Percentiles rank a stretch among this genome's conserved stretches.
Evolutionary conservation across 331 rosid species (phyloP).

Genomic region (Acacia concinna): DNA sequence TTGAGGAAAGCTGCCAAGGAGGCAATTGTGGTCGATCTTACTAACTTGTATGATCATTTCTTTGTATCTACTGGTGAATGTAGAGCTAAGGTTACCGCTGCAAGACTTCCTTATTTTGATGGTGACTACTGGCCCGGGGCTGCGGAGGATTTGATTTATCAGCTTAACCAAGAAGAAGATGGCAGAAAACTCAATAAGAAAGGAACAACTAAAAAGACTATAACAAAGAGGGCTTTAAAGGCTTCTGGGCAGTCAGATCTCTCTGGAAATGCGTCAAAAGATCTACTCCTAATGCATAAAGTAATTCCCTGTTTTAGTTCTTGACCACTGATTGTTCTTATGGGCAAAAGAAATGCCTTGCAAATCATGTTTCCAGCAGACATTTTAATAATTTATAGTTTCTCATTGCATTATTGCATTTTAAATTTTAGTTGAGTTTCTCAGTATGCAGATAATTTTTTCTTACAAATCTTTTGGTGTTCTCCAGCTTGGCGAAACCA

Average conservation of each 20-base stretch:
- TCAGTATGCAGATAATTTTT: slow-evolving; percentile 1
- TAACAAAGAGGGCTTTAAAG: slow-evolving; percentile 86
- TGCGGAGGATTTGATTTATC: slow-evolving; percentile 95
- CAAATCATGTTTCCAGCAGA: slow-evolving; percentile 31
- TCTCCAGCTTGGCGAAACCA: slow-evolving; percentile 96
- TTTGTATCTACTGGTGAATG: slow-evolving; percentile 79
- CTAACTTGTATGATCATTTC: slow-evolving; percentile 94
- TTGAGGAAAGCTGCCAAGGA: slow-evolving; percentile 93
- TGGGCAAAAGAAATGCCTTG: slow-evolving; percentile 8
- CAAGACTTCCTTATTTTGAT: slow-evolving; percentile 95
- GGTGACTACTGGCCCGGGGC: slow-evolving; percentile 99
- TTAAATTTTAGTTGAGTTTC: not conserved
- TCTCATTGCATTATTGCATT: slow-evolving; percentile 2
- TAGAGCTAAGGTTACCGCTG: slow-evolving; percentile 89
- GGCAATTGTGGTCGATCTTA: slow-evolving; percentile 78
- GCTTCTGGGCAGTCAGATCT: slow-evolving; percentile 93
- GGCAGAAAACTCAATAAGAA: slow-evolving; percentile 75
- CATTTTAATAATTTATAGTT: not conserved
- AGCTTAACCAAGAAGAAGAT: slow-evolving; percentile 92
- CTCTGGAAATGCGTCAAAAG: slow-evolving; percentile 76
- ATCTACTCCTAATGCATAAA: slow-evolving; percentile 55
- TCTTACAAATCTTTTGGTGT: slow-evolving; percentile 31
- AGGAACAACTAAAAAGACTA: slow-evolving; percentile 50
- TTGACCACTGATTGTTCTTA: not conserved
- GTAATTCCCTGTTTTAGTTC: slow-evolving; percentile 32